phyloP scores from a whole-genome alignment of 768 basidiomycete species.

The Leccinum broughii region DNA sequence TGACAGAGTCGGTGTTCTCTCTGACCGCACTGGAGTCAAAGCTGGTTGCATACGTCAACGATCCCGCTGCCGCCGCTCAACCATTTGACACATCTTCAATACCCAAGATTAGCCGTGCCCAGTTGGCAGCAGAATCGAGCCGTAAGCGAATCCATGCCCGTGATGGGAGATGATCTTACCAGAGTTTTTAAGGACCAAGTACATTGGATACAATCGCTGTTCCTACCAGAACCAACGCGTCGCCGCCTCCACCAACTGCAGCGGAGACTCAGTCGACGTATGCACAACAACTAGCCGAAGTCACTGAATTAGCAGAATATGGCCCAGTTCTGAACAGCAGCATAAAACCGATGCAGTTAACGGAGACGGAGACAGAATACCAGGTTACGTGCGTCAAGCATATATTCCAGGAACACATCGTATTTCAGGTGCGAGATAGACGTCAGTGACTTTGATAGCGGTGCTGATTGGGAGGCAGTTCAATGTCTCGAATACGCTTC shows the following conservation, averaged over 20 bases:
- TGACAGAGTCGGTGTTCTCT: slow-evolving; percentile 89
- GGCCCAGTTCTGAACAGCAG: slow-evolving; percentile 89
- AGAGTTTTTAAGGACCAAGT: slow-evolving; percentile 64
- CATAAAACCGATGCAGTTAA: slow-evolving; percentile 74
- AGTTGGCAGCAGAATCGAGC: slow-evolving; percentile 84
- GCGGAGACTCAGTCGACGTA: slow-evolving; percentile 90
- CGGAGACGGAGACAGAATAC: slow-evolving; percentile 97
- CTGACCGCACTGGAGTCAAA: slow-evolving; percentile 87
- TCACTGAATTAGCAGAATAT: slow-evolving; percentile 84
- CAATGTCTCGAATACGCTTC: slow-evolving; percentile 95
- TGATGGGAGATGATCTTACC: slow-evolving; percentile 14
- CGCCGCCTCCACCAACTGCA: slow-evolving; percentile 75
- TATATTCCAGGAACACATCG: slow-evolving; percentile 90
- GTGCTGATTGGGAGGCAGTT: slow-evolving; percentile 53
- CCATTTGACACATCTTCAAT: slow-evolving; percentile 84
- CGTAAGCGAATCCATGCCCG: slow-evolving; percentile 50
- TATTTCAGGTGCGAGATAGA: slow-evolving; percentile 79
- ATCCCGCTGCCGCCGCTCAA: slow-evolving; percentile 63
- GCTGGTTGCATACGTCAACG: slow-evolving; percentile 91
- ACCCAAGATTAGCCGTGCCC: slow-evolving; percentile 92
- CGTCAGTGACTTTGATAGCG: background rate
- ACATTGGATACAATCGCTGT: slow-evolving; percentile 82
- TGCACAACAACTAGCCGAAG: slow-evolving; percentile 77
- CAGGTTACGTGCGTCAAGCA: slow-evolving; percentile 97
- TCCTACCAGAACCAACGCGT: slow-evolving; percentile 57